Conservation (phyloP, 2,329 filamentous ascomycete species). For the Xylariaceae sp. region DNA sequence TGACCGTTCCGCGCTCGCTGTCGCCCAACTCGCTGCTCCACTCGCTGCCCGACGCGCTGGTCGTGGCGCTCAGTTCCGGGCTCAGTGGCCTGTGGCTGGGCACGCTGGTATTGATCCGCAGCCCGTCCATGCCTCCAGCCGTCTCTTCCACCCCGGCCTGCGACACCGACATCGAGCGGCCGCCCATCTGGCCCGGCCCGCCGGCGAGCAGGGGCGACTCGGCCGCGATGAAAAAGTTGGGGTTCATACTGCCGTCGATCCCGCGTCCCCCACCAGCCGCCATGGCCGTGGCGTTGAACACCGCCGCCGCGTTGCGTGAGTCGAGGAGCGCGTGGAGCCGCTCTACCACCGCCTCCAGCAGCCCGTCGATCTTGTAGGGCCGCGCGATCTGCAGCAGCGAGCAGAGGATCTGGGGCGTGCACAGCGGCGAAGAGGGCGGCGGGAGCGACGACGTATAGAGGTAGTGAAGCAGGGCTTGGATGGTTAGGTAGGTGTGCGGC, state of each 20-base stretch:
- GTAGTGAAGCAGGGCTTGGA: conserved; percentile 86
- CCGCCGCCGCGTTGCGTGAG: conserved; percentile 86
- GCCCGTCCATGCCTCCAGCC: conserved; percentile 25
- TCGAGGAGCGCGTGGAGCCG: conserved; percentile 83
- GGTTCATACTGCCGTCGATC: conserved; percentile 60
- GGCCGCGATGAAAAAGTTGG: conserved; percentile 51
- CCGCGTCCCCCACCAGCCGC: conserved; percentile 86
- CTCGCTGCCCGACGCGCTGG: conserved; percentile 42
- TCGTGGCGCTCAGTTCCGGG: conserved; percentile 47
- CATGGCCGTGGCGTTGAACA: conserved; percentile 98
- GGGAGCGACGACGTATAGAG: conserved; percentile 90
- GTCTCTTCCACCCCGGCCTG: conserved; percentile 19
- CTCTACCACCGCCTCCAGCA: conserved; percentile 88
- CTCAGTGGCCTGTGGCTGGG: conserved; percentile 36
- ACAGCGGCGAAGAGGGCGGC: conserved; percentile 64
- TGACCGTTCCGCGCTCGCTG: conserved; percentile 32
- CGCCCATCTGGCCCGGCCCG: conserved; percentile 13
- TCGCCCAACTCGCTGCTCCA: conserved; percentile 32
- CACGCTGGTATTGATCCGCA: conserved; percentile 46
- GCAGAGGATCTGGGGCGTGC: conserved; percentile 91
- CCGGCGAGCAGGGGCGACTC: conserved; percentile 24
- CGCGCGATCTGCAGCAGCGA: conserved; percentile 88
- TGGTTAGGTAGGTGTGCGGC: conserved; percentile 81
- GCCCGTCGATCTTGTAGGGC: conserved; percentile 86
- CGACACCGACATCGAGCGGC: conserved; percentile 23